A percentile compares a stretch with the other conserved stretches of the same genome.
Conservation (phyloP, 306 rosid species). For the Lathyrus tuberosus region DNA sequence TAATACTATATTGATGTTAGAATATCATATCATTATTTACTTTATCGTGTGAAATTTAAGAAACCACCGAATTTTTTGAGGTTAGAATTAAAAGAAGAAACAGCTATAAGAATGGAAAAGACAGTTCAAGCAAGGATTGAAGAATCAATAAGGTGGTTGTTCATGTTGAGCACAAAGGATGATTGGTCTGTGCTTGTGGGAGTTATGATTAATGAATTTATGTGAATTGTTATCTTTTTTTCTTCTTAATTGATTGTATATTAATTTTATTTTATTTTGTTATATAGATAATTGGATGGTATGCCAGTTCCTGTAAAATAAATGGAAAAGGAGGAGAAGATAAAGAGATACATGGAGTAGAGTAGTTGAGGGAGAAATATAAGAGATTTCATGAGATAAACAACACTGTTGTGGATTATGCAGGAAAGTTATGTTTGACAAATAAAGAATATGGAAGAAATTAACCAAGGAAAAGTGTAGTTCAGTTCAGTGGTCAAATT, state of each 20-base stretch:
- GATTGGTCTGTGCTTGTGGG: constrained; percentile 49
- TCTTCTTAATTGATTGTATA: not conserved
- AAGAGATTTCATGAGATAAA: constrained; percentile 38
- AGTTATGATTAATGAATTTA: constrained; percentile 9
- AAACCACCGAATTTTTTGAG: constrained; percentile 42
- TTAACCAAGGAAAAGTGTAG: too few species aligned
- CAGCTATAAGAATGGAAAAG: constrained; percentile 35
- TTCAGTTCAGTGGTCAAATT: too few species aligned
- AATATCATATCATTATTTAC: not conserved
- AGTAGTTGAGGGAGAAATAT: constrained; percentile 45
- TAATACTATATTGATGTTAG: too few species aligned
- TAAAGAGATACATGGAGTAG: constrained; percentile 47
- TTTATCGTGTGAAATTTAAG: constrained; percentile 43
- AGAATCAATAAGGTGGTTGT: not conserved
- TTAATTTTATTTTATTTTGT: not conserved
- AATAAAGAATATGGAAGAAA: too few species aligned
- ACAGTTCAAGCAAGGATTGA: constrained; percentile 40
- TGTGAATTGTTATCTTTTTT: not conserved
- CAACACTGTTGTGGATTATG: too few species aligned
- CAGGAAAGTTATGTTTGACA: too few species aligned
- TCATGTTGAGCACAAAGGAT: constrained; percentile 30
- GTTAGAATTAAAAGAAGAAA: constrained; percentile 46
- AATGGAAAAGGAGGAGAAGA: constrained; percentile 47
- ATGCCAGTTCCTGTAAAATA: not conserved
- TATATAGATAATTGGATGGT: constrained; percentile 28